These are phyloP conservation scores for Fusarium luffae DNA, from an alignment of 2,329 filamentous ascomycete species.

Conservation along the genomic window DNA sequence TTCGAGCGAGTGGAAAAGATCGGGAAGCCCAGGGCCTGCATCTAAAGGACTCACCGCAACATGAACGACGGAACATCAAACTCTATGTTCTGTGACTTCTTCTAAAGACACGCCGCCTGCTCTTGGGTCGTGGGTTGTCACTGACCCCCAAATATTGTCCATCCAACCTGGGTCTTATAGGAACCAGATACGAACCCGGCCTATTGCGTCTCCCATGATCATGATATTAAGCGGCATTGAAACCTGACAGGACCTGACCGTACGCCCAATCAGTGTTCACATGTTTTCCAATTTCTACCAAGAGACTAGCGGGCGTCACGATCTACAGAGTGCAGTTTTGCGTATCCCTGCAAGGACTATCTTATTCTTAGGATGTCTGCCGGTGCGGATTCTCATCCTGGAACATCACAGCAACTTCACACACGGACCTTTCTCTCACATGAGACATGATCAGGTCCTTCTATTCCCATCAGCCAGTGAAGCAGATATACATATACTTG, in stretches of 20 bases:
- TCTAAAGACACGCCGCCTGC: neutral
- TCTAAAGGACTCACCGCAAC: slow-evolving; percentile 1
- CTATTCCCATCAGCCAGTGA: neutral
- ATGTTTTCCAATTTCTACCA: neutral
- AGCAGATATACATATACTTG: neutral
- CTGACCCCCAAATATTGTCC: neutral
- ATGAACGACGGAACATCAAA: neutral
- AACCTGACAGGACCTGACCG: neutral
- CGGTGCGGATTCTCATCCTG: neutral
- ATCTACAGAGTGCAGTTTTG: neutral
- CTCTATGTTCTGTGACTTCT: slow-evolving; percentile 2
- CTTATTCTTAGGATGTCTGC: neutral
- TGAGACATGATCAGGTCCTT: neutral
- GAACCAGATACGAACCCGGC: neutral
- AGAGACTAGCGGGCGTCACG: neutral
- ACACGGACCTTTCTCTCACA: neutral
- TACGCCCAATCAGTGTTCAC: neutral
- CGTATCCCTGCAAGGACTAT: neutral
- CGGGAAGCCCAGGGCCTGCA: neutral
- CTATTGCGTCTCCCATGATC: neutral
- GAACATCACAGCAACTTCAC: neutral
- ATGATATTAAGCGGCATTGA: neutral
- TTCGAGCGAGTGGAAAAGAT: slow-evolving; percentile 2
- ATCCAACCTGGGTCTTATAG: neutral
- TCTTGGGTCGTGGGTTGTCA: neutral